These are phyloP conservation scores for Inosperma sp. DNA, from an alignment of 768 basidiomycete genomes.

Conservation along the genomic window DNA sequence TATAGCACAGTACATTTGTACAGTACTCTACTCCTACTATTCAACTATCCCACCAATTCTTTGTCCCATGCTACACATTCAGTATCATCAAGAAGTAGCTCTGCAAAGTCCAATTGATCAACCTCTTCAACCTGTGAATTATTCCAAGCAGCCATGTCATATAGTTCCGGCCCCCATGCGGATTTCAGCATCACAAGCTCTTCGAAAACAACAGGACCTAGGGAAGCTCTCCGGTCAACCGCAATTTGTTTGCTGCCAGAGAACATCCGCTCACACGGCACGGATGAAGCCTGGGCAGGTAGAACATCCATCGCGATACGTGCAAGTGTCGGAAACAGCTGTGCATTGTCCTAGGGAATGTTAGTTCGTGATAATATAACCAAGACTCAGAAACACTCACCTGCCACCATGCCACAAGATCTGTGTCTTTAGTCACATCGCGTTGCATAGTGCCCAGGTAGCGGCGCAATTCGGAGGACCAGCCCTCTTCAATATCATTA, in stretches of 20 bases:
- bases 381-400: background rate
- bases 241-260: conserved; percentile 9
- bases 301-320: conserved; percentile 5
- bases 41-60: too few species aligned
- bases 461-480: too few species aligned
- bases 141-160: conserved; percentile 9
- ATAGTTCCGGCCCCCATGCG: conserved; percentile 7
- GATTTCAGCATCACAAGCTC: conserved; percentile 5
- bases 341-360: background rate
- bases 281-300: too few species aligned
- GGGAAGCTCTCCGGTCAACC: too few species aligned
- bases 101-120: background rate
- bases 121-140: conserved; percentile 2
- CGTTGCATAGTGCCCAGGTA: too few species aligned
- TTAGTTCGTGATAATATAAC: background rate
- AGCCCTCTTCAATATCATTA: conserved; percentile 2
- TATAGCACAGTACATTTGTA: too few species aligned
- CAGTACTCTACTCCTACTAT: too few species aligned
- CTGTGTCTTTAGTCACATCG: conserved; percentile 5
- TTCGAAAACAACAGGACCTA: too few species aligned
- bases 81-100: conserved; percentile 5
- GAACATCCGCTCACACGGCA: conserved; percentile 7
- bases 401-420: conserved; percentile 7
- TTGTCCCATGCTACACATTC: conserved; percentile 4
- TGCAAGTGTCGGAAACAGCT: background rate